phyloP scores from a whole-genome alignment of 495 filamentous ascomycete genomes.

The Hypoxylon rickii region DNA sequence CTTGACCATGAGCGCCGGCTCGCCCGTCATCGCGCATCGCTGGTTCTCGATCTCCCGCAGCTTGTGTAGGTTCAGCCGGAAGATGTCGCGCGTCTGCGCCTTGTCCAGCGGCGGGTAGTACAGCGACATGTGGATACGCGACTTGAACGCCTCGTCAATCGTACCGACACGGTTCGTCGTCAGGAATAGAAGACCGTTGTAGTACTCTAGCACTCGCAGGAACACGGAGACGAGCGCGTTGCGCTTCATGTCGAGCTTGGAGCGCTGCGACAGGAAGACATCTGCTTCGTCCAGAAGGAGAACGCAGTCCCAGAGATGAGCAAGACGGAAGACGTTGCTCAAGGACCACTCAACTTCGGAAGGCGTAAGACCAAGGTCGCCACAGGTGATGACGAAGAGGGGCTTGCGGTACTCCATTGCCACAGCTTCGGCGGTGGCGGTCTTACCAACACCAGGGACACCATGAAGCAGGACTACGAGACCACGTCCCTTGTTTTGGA shows the following conservation, averaged over 20 bases:
- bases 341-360: constrained; percentile 42
- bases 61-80: constrained; percentile 72
- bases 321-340: constrained; percentile 55
- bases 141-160: constrained; percentile 58
- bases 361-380: constrained; percentile 57
- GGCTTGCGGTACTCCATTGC: constrained; percentile 56
- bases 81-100: constrained; percentile 76
- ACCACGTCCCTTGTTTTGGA: constrained; percentile 60
- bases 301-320: constrained; percentile 59
- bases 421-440: constrained; percentile 59
- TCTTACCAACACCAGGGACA: constrained; percentile 64
- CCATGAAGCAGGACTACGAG: constrained; percentile 59
- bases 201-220: constrained; percentile 58
- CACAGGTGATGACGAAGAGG: constrained; percentile 58
- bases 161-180: constrained; percentile 56
- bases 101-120: constrained; percentile 65
- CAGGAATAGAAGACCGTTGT: constrained; percentile 55
- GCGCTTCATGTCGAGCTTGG: constrained; percentile 48
- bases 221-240: constrained; percentile 60
- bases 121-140: constrained; percentile 52
- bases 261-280: constrained; percentile 54
- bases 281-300: constrained; percentile 61
- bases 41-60: constrained; percentile 60
- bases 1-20: constrained; percentile 33
- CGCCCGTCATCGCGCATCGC: constrained; percentile 30